phyloP scores from a whole-genome alignment of 768 basidiomycete species.

The Brasilioporus rufonigricans region DNA sequence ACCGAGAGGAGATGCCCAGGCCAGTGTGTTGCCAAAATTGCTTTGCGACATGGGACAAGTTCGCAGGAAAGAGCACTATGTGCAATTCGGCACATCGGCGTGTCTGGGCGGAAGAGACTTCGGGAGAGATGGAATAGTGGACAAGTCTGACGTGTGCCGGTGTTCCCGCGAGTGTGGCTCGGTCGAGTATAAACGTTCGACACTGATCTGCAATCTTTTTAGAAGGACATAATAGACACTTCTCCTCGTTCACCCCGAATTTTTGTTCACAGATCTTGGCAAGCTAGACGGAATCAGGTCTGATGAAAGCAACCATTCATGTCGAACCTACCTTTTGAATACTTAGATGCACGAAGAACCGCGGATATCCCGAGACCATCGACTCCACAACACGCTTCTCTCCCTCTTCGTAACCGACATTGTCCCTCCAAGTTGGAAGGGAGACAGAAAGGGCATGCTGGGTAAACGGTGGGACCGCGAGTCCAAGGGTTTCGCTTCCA shows the following conservation, averaged over 20 bases:
- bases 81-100: slow-evolving; percentile 60
- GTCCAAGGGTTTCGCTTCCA: slow-evolving; percentile 37
- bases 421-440: slow-evolving; percentile 89
- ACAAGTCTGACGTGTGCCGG: slow-evolving; percentile 54
- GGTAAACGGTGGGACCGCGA: slow-evolving; percentile 61
- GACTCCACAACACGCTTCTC: slow-evolving; percentile 71
- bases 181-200: slow-evolving; percentile 63
- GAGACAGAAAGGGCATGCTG: slow-evolving; percentile 95
- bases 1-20: slow-evolving; percentile 82
- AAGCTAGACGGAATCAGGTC: slow-evolving; percentile 49
- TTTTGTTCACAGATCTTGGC: slow-evolving; percentile 72
- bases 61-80: slow-evolving; percentile 73
- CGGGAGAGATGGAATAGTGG: slow-evolving; percentile 69
- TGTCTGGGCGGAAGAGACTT: slow-evolving; percentile 37
- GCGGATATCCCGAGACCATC: slow-evolving; percentile 90
- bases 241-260: slow-evolving; percentile 70
- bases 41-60: slow-evolving; percentile 65
- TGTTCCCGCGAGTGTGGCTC: slow-evolving; percentile 41
- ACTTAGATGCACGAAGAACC: slow-evolving; percentile 88
- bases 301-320: background rate
- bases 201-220: slow-evolving; percentile 71
- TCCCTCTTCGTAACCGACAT: slow-evolving; percentile 89
- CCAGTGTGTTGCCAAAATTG: slow-evolving; percentile 98
- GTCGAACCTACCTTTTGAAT: slow-evolving; percentile 72
- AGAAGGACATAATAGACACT: slow-evolving; percentile 77